A percentile compares a stretch with the other conserved stretches of the same genome.
Evolutionary conservation across 2,329 filamentous ascomycete genomes (phyloP).

Genomic region (Orbilia javanica): DNA sequence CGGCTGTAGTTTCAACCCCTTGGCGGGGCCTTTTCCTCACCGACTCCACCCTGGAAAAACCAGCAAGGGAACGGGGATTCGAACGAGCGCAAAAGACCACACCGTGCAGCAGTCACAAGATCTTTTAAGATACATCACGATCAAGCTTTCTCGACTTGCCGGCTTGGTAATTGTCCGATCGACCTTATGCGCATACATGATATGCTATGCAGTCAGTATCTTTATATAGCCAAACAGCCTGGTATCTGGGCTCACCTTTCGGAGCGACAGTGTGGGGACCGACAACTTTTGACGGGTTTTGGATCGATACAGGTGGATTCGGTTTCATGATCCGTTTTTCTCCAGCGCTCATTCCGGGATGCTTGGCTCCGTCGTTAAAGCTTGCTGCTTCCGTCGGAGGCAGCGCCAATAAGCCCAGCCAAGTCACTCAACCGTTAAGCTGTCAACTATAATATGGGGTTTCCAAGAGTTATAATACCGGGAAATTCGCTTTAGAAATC

Average conservation of each 20-base stretch:
- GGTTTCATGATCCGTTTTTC: constrained; percentile 50
- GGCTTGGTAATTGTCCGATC: constrained; percentile 48
- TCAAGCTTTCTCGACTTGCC: constrained; percentile 40
- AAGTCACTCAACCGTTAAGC: neutral
- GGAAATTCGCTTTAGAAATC: constrained; percentile 26
- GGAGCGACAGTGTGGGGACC: constrained; percentile 39
- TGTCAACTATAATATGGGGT: neutral
- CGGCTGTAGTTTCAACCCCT: constrained; percentile 59
- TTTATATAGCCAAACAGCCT: constrained; percentile 30
- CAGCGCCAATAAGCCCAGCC: neutral
- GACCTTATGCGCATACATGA: constrained; percentile 29
- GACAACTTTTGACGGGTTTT: neutral
- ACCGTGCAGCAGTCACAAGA: constrained; percentile 51
- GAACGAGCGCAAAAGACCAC: neutral
- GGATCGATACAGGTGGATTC: constrained; percentile 32
- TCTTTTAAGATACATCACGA: constrained; percentile 39
- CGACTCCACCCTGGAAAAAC: neutral
- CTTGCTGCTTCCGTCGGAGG: constrained; percentile 12
- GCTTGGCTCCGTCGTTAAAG: constrained; percentile 37
- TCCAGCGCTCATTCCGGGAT: constrained; percentile 44
- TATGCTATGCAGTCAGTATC: constrained; percentile 23
- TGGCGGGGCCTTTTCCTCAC: constrained; percentile 36
- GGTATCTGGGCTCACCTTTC: constrained; percentile 4
- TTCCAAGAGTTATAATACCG: constrained; percentile 26
- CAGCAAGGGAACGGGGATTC: neutral